Evolutionary conservation across 2,329 filamentous ascomycete species (phyloP).

Genomic region (Cercospora sp.): DNA sequence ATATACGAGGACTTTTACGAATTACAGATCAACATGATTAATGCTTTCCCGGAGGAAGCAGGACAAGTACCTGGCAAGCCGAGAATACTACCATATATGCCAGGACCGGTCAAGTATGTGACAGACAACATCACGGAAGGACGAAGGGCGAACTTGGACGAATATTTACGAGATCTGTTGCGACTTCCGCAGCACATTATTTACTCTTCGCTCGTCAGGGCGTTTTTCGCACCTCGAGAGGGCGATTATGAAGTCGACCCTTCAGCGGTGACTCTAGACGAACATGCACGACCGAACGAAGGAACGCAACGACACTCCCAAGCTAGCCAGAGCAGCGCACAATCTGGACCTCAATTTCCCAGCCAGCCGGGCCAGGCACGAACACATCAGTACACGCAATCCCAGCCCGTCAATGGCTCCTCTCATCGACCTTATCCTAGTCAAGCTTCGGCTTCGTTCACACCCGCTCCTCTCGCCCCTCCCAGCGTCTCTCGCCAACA

Average conservation of each 20-base stretch:
- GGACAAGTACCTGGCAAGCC: slow-evolving; percentile 75
- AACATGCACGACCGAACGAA: slow-evolving; percentile 71
- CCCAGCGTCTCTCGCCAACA: slow-evolving; percentile 9
- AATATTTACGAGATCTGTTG: slow-evolving; percentile 91
- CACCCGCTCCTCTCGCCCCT: background rate
- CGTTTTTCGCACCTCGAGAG: slow-evolving; percentile 86
- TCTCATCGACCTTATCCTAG: slow-evolving; percentile 9
- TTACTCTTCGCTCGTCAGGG: slow-evolving; percentile 77
- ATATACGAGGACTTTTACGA: slow-evolving; percentile 99
- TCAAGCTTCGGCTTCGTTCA: slow-evolving; percentile 10
- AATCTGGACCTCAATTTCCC: slow-evolving; percentile 26
- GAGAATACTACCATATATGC: slow-evolving; percentile 93
- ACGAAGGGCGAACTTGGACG: slow-evolving; percentile 86
- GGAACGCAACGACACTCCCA: slow-evolving; percentile 57
- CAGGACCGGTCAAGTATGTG: slow-evolving; percentile 93
- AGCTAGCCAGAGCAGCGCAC: slow-evolving; percentile 33
- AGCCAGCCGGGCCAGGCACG: slow-evolving; percentile 29
- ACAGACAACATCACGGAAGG: slow-evolving; percentile 97
- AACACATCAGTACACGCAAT: slow-evolving; percentile 33
- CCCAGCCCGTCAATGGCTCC: slow-evolving; percentile 19
- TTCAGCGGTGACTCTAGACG: slow-evolving; percentile 55
- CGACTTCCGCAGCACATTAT: slow-evolving; percentile 82
- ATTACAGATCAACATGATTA: slow-evolving; percentile 92
- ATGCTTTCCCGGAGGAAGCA: slow-evolving; percentile 87
- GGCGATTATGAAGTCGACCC: slow-evolving; percentile 92